phyloP scores from a whole-genome alignment of 495 filamentous ascomycete species.

The Hypoxylon crocopeplum region DNA sequence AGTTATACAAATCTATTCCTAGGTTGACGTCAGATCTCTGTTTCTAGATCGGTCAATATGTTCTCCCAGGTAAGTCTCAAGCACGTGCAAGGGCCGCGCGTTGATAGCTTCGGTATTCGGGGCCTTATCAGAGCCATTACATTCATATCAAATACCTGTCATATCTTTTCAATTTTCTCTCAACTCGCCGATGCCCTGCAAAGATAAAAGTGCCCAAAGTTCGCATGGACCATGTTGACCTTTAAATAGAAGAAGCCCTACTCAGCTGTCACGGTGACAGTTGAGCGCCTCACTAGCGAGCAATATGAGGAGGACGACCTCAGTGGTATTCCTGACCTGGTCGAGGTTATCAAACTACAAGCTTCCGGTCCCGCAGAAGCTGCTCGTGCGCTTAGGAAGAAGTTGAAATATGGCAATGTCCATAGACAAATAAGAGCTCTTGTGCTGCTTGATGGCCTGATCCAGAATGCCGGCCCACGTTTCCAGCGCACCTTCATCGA shows the following conservation, averaged over 20 bases:
- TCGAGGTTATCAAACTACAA: slow-evolving; percentile 93
- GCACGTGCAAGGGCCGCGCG: neutral
- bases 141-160: too few relatives aligned
- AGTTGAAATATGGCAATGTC: slow-evolving; percentile 95
- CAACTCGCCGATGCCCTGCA: too few relatives aligned
- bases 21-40: slow-evolving; percentile 21
- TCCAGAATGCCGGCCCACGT: slow-evolving; percentile 89
- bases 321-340: slow-evolving; percentile 88
- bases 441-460: slow-evolving; percentile 88
- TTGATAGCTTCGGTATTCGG: neutral
- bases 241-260: slow-evolving; percentile 83
- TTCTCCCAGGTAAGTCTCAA: slow-evolving; percentile 49
- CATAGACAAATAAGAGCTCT: slow-evolving; percentile 92
- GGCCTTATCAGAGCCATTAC: neutral
- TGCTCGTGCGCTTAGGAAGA: slow-evolving; percentile 92
- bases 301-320: slow-evolving; percentile 89
- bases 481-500: slow-evolving; percentile 91
- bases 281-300: slow-evolving; percentile 90
- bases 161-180: too few relatives aligned
- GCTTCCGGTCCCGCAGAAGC: slow-evolving; percentile 87
- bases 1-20: slow-evolving; percentile 4
- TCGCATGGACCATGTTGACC: slow-evolving; percentile 24
- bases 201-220: too few relatives aligned
- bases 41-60: slow-evolving; percentile 36
- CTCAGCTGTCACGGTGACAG: slow-evolving; percentile 90